phyloP scores from a whole-genome alignment of 2,329 filamentous ascomycete genomes.

The Fonsecaea pedrosoi region DNA sequence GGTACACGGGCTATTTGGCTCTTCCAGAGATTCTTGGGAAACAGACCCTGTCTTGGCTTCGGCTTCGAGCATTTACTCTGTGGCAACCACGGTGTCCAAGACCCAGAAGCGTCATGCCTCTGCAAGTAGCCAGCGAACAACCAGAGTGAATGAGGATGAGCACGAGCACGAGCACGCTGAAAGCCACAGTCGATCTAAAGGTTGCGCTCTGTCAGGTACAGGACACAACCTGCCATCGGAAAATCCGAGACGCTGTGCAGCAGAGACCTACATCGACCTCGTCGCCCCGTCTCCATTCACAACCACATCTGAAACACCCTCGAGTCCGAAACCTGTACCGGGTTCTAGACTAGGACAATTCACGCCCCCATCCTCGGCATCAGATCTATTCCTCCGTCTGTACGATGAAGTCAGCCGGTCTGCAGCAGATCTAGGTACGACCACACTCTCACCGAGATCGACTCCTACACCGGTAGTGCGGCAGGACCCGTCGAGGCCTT shows the following conservation, averaged over 20 bases:
- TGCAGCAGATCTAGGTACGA: not conserved
- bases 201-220: not conserved
- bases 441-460: not conserved
- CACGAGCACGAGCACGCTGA: not conserved
- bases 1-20: not conserved
- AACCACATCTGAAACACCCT: not conserved
- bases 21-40: constrained; percentile 21
- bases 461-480: not conserved
- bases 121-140: not conserved
- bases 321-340: not conserved
- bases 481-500: not conserved
- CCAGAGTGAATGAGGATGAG: not conserved
- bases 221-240: not conserved
- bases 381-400: constrained; percentile 4
- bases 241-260: constrained; percentile 7
- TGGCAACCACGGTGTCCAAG: not conserved
- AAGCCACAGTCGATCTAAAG: not conserved
- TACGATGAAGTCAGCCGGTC: constrained; percentile 7
- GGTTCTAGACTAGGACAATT: not conserved
- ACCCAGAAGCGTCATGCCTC: not conserved
- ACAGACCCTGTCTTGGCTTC: constrained; percentile 2
- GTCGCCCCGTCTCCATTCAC: constrained; percentile 15
- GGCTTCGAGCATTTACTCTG: constrained; percentile 16
- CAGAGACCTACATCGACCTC: constrained; percentile 28
- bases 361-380: constrained; percentile 3